Percentiles rank a stretch among this genome's conserved stretches.
Evolutionary conservation across 139 green algal genomes (phyloP).

Genomic region (Micractinium conductrix): DNA sequence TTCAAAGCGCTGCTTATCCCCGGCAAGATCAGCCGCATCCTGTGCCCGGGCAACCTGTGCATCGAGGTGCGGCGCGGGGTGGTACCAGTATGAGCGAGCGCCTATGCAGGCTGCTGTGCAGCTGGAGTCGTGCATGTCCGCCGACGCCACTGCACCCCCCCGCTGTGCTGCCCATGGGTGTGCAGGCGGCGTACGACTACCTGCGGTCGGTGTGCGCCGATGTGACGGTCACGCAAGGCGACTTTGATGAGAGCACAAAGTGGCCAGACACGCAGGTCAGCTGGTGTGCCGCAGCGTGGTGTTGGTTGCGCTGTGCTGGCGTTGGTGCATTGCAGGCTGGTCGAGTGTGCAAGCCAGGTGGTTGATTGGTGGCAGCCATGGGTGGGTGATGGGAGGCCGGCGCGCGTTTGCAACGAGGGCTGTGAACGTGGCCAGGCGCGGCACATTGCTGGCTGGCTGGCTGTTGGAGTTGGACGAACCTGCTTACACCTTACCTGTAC

Average conservation of each 20-base stretch:
- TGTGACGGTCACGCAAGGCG: slow-evolving; percentile 81
- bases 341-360: too few species aligned
- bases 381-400: too few species aligned
- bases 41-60: slow-evolving; percentile 93
- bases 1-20: slow-evolving; percentile 94
- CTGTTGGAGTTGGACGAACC: too few species aligned
- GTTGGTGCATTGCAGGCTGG: too few species aligned
- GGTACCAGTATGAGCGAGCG: not conserved
- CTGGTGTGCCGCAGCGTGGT: too few species aligned
- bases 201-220: slow-evolving; percentile 80
- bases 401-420: too few species aligned
- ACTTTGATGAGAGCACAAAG: slow-evolving; percentile 88
- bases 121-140: not conserved
- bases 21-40: slow-evolving; percentile 92
- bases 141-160: not conserved
- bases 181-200: slow-evolving; percentile 86
- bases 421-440: too few species aligned
- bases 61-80: slow-evolving; percentile 58
- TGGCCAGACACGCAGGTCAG: slow-evolving; percentile 73
- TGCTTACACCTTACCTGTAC: too few species aligned
- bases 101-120: not conserved
- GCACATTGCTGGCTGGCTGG: too few species aligned
- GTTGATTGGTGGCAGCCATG: too few species aligned
- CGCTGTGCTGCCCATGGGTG: not conserved
- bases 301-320: too few species aligned